Evolutionary conservation across 345 rosid genomes (phyloP), one percentile per base, ranked within the genome.

Genomic region (Citrus reticulata): DNA sequence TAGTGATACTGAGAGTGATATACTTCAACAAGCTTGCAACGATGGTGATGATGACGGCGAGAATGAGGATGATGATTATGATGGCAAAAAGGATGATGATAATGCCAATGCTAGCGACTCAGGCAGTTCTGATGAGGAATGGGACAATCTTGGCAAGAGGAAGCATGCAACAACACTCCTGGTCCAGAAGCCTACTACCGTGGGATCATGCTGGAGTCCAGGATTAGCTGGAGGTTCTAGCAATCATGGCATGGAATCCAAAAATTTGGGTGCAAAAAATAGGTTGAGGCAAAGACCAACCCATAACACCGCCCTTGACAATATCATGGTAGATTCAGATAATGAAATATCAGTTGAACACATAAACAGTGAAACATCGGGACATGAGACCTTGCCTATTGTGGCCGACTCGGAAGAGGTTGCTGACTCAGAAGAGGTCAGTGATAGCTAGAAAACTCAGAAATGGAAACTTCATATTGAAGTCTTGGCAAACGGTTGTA

Each of bases 241-340:
- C 70, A 81, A 72, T 72, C 80, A 75, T 54, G 86, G 4, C 30
- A 65, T 29, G 49, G 84, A 85, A 83, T 80, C 80, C 22, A 71
- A 78, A 78, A 86, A 72, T 79, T 54, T 79, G 75, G 81, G 82
- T 68, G 68, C 86, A 34, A 89, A 84, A 84, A 87, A 81, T 57
- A 83, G 84, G 75, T 68, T 84, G 83, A 86, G 95, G 83, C 94
- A 91, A 78, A 89, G 95, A 79, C 84, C 90, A 30, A 80, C 77
- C 1, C 81, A 79, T 39, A 91, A 87, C 88, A 84, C 91, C 72
- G 92, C 94, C 57, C 79, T 90, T 51, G 88, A 87, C 68, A 37
- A 35, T 22, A 29, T 78, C 10, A 74, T 83, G 54, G 81, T 77
- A 9, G 86, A 86, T 81, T 88, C 87, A 57, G 91, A 84, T n/a